phyloP scores from a whole-genome alignment of 768 basidiomycete genomes.

The Kwoniella botswanensis region DNA sequence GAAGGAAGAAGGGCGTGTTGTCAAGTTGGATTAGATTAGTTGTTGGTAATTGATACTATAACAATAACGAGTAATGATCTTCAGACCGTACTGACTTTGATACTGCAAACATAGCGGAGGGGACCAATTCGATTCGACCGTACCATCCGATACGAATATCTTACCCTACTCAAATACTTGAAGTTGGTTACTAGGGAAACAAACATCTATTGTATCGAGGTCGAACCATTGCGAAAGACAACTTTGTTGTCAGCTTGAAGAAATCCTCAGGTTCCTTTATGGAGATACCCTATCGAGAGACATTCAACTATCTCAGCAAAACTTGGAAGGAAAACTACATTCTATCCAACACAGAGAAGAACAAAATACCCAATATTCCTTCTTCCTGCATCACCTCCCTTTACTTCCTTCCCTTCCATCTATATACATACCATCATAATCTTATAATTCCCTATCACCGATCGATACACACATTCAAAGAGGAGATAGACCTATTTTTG shows the following conservation, averaged over 20 bases:
- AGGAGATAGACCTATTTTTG: neutral
- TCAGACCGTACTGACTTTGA: too few relatives aligned
- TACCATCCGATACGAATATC: too few relatives aligned
- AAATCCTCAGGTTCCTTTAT: too few relatives aligned
- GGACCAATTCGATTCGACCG: too few relatives aligned
- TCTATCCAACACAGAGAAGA: too few relatives aligned
- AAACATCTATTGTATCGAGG: neutral
- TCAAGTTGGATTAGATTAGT: neutral
- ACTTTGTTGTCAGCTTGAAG: neutral
- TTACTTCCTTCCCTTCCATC: neutral
- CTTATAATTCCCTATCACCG: neutral
- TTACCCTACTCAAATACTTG: too few relatives aligned
- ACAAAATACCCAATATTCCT: neutral
- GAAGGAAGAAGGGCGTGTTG: neutral
- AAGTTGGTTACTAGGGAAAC: neutral
- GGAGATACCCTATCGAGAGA: too few relatives aligned
- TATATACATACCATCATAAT: neutral
- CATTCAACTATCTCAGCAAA: too few relatives aligned
- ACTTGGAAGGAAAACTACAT: too few relatives aligned
- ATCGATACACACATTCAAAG: neutral
- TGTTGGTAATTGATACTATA: neutral
- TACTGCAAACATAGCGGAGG: too few relatives aligned
- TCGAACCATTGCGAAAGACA: neutral
- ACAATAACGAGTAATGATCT: too few relatives aligned
- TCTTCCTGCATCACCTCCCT: neutral